Evolutionary conservation across 305 asterid species (phyloP).

Genomic region (Salvia sclarea): DNA sequence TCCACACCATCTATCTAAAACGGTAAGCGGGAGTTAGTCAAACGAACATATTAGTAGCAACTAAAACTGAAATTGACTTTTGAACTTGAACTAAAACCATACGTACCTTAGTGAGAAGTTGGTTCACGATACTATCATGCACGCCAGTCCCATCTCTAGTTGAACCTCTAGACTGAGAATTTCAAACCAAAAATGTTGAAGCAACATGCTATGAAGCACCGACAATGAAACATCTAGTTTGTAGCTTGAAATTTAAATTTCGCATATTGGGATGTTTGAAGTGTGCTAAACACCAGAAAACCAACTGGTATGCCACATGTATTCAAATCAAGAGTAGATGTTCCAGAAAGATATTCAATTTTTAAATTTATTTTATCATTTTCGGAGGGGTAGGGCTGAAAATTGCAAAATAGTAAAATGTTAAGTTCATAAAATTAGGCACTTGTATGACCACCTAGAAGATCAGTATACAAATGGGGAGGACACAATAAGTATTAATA

Average conservation of each 20-base stretch:
- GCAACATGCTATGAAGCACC: slow-evolving; percentile 17
- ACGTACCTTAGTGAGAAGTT: slow-evolving; percentile 94
- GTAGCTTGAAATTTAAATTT: slow-evolving; percentile 19
- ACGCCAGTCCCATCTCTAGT: slow-evolving; percentile 99
- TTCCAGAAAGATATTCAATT: too few species aligned
- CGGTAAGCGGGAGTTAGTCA: slow-evolving; percentile 37
- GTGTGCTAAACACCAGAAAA: slow-evolving; percentile 11
- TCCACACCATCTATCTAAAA: slow-evolving; percentile 99
- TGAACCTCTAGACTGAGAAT: slow-evolving; percentile 93
- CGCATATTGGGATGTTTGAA: slow-evolving; percentile 11
- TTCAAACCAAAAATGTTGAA: slow-evolving; percentile 30
- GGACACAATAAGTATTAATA: slow-evolving; percentile 10
- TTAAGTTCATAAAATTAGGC: slow-evolving; percentile 11
- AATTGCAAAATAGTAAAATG: background rate
- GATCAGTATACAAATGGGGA: slow-evolving; percentile 17
- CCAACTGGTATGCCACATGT: slow-evolving; percentile 23
- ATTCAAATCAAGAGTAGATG: background rate
- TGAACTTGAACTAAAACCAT: slow-evolving; percentile 30
- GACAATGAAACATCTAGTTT: slow-evolving; percentile 25
- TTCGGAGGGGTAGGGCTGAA: background rate
- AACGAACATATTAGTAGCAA: slow-evolving; percentile 29
- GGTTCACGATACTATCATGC: slow-evolving; percentile 98
- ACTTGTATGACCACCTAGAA: slow-evolving; percentile 17
- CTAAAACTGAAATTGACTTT: slow-evolving; percentile 24
- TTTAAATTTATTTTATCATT: too few species aligned